Evolutionary conservation across 495 filamentous ascomycete genomes (phyloP), one percentile per base, ranked within the genome.

Genomic region (Xylaria castorea): DNA sequence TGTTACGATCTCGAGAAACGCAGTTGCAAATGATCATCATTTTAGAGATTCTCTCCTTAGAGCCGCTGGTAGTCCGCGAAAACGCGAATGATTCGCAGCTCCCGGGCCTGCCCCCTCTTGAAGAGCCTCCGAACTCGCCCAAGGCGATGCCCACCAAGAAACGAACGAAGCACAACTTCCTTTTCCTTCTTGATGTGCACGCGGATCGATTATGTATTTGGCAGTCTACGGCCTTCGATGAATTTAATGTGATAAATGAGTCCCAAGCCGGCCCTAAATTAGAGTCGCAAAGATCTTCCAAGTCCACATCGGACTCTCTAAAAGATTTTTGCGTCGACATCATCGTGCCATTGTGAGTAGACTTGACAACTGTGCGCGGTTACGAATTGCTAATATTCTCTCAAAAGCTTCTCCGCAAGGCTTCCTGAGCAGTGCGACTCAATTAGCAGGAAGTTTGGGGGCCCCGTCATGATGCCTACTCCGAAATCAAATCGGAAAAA

Each of bases 171-270:
- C 82, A 82, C 63, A 83, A 85, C 67, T 63, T 86, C 2, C 80
- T 84, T 1, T 68, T 91, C 1, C 85, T 94, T 27, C 85, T 99
- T 9, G 95, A 98, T 75, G 82, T 97, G 5, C 90, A 97, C 63
- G 88, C 97, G 14, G 97, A 99, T 79, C 89, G 94, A 44, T 85
- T 99, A 30, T 97, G 94, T 78, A 99, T 99, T 50, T 99, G 97
- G 97, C 94, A 97, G 77, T 93, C 94, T n/a, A 89, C 92, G 65
- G 87, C 88, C 14, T 79, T 85, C 7, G 89, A 89, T 34, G 84
- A 85, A 51, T 74, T 82, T 53, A 89, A 87, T 58, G 83, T 84
- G 34, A 78, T 86, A 42, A 86, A 88, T 48, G 88, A 91, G 73
- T 80, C 85, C 14, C 81, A 85, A 61, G 42, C 71, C 3, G 71